These are phyloP conservation scores for Prunus persica DNA, from an alignment of 306 rosid genomes.

Conservation along the genomic window Prunus_persica_NCBIv2 NC_034011.1:17599501-17600000, in stretches of 20 bases:
- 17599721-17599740: background rate
- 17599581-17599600: background rate
- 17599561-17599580: background rate
- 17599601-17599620: background rate
- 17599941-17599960: slow-evolving; percentile 66
- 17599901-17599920: slow-evolving; percentile 74
- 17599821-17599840: slow-evolving; percentile 38
- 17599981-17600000: slow-evolving; percentile 90
- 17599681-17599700: background rate
- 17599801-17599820: background rate
- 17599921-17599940: slow-evolving; percentile 77
- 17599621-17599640: background rate
- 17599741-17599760: background rate
- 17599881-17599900: slow-evolving; percentile 90
- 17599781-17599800: background rate
- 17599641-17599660: background rate
- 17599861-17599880: slow-evolving; percentile 88
- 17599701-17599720: background rate
- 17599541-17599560: background rate
- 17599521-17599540: background rate
- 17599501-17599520: background rate
- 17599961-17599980: slow-evolving; percentile 82
- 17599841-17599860: slow-evolving; percentile 74
- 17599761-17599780: background rate
- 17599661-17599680: background rate